phyloP scores from a whole-genome alignment of 192 early-diverging fungal genomes.

The Entomortierella lignicola region DNA sequence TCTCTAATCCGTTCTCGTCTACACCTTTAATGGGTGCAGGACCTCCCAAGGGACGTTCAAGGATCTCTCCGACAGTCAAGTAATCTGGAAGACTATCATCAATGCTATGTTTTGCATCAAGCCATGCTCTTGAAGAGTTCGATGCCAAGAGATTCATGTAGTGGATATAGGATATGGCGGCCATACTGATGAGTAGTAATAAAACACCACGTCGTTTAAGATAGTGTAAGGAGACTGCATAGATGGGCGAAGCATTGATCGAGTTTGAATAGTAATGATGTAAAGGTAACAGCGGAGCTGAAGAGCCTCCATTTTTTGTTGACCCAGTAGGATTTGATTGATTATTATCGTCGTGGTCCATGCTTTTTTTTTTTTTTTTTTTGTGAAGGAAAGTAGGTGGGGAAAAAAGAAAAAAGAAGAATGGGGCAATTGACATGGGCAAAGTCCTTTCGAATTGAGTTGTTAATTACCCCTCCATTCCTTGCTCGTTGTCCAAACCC shows the following conservation, averaged over 20 bases:
- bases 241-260: slow-evolving; percentile 11
- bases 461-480: background rate
- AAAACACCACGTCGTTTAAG: slow-evolving; percentile 25
- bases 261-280: slow-evolving; percentile 5
- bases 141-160: slow-evolving; percentile 9
- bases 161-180: slow-evolving; percentile 16
- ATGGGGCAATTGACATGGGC: too few species aligned
- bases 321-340: too few species aligned
- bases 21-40: slow-evolving; percentile 28
- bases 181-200: slow-evolving; percentile 25
- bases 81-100: background rate
- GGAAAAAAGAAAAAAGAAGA: too few species aligned
- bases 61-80: slow-evolving; percentile 3
- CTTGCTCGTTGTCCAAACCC: background rate
- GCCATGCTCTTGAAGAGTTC: background rate
- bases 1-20: slow-evolving; percentile 32
- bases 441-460: too few species aligned
- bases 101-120: background rate
- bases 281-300: slow-evolving; percentile 12
- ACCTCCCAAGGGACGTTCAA: slow-evolving; percentile 18
- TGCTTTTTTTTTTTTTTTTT: background rate
- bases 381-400: too few species aligned
- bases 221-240: slow-evolving; percentile 13
- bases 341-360: slow-evolving; percentile 3
- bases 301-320: too few species aligned